These are phyloP conservation scores for Capillidium heterosporum DNA, from an alignment of 371 early-diverging fungal species.

Conservation along the genomic window DNA sequence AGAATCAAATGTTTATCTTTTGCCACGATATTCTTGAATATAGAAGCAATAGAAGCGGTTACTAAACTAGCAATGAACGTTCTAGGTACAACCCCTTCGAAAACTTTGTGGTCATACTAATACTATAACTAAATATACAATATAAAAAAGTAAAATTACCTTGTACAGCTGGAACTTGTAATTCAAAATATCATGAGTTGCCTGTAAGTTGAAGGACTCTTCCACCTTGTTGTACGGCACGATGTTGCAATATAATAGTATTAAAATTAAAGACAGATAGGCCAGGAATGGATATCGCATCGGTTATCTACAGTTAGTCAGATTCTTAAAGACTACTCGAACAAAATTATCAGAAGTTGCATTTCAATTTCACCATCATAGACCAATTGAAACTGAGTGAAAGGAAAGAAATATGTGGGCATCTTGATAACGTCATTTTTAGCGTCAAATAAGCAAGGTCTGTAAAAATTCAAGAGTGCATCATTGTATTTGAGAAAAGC, in stretches of 20 bases:
- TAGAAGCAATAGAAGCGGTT: neutral
- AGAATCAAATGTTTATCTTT: neutral
- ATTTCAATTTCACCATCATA: too few species aligned
- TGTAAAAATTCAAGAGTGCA: too few species aligned
- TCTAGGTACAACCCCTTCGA: constrained; percentile 88
- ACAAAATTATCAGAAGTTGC: too few species aligned
- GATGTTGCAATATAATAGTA: constrained; percentile 18
- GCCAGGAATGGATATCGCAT: too few species aligned
- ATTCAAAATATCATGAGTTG: constrained; percentile 67
- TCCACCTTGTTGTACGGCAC: constrained; percentile 89
- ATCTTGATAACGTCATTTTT: too few species aligned
- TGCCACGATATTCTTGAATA: neutral
- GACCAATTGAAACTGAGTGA: too few species aligned
- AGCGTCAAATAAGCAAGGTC: too few species aligned
- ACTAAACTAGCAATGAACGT: constrained; percentile 35
- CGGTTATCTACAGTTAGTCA: too few species aligned
- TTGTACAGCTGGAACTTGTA: constrained; percentile 17
- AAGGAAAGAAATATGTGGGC: too few species aligned
- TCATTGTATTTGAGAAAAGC: too few species aligned
- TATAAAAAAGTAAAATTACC: constrained; percentile 10
- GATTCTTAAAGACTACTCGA: too few species aligned
- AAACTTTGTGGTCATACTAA: constrained; percentile 60
- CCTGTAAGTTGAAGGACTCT: constrained; percentile 88
- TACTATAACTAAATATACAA: neutral
- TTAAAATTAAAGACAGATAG: constrained; percentile 12